Percentiles rank a stretch among this genome's conserved stretches.
These are phyloP conservation scores for Albifimbria verrucaria DNA, from an alignment of 2,329 filamentous ascomycete genomes.

Conservation along the genomic window DNA sequence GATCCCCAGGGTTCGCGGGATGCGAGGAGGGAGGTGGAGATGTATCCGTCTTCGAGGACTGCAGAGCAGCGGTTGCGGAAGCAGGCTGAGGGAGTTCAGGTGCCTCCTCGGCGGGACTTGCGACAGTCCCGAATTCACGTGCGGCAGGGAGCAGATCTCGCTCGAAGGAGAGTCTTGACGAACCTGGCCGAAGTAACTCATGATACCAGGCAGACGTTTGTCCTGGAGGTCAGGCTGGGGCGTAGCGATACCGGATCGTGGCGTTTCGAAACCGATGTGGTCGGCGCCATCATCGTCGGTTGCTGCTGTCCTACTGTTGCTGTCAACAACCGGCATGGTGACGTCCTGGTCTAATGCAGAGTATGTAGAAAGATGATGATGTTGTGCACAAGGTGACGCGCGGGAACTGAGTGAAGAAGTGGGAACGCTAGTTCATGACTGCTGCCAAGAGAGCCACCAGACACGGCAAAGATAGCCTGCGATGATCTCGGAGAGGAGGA, in stretches of 20 bases:
- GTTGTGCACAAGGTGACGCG: conserved; percentile 7
- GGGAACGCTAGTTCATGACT: conserved; percentile 39
- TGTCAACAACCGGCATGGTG: conserved; percentile 48
- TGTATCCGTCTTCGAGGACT: conserved; percentile 22
- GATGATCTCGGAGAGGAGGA: conserved; percentile 12
- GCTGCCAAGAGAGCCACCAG: conserved; percentile 30
- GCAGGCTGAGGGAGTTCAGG: conserved; percentile 9
- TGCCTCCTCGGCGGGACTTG: conserved; percentile 18
- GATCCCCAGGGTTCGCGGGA: background rate
- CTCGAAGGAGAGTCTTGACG: conserved; percentile 73
- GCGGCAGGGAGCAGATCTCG: conserved; percentile 32
- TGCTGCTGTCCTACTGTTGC: conserved; percentile 50
- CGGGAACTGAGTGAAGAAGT: conserved; percentile 24
- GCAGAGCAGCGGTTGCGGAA: conserved; percentile 28
- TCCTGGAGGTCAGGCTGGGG: conserved; percentile 91
- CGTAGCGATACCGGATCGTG: conserved; percentile 86
- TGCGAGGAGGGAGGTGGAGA: background rate
- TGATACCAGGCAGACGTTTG: conserved; percentile 92
- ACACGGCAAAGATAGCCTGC: background rate
- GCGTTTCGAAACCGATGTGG: conserved; percentile 80
- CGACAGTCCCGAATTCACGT: conserved; percentile 32
- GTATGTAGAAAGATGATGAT: background rate
- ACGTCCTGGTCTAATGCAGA: background rate
- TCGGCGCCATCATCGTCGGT: conserved; percentile 70
- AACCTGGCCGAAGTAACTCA: conserved; percentile 99